Percentiles rank a stretch among this genome's conserved stretches.
Evolutionary conservation across 2,329 filamentous ascomycete species (phyloP).

Genomic region (Pseudogymnoascus sp.): DNA sequence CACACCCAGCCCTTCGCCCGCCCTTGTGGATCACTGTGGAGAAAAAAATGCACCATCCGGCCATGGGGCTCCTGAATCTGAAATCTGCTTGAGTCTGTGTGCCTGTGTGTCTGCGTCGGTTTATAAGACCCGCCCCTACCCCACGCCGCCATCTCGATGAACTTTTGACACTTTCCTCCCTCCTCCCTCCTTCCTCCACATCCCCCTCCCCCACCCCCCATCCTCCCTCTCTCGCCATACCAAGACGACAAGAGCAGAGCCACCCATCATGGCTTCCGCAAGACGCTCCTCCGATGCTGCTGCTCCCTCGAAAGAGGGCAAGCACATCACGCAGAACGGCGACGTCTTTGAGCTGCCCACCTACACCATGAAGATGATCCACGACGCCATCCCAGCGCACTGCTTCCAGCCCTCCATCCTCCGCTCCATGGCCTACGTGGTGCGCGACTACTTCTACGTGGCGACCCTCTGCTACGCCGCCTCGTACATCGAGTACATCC

Average conservation of each 20-base stretch:
- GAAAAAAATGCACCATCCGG: background rate
- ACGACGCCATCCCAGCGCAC: conserved; percentile 47
- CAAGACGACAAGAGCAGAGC: background rate
- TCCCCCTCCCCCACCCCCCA: background rate
- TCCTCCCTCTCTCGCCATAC: background rate
- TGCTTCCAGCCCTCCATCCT: conserved; percentile 50
- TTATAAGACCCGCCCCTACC: conserved; percentile 1
- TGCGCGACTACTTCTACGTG: conserved; percentile 46
- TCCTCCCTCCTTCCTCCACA: background rate
- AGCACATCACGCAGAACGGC: conserved; percentile 14
- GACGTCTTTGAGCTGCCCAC: conserved; percentile 21
- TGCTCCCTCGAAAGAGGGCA: background rate
- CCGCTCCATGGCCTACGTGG: conserved; percentile 47
- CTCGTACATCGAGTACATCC: conserved; percentile 45
- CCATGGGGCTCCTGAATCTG: conserved; percentile 5
- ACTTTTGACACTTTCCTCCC: conserved; percentile 7
- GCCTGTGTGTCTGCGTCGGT: background rate
- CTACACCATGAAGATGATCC: conserved; percentile 27
- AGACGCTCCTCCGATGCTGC: background rate
- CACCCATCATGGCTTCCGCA: background rate
- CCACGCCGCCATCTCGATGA: background rate
- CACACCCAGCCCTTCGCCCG: background rate
- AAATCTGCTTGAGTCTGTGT: background rate
- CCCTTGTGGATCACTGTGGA: conserved; percentile 1
- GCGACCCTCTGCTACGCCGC: conserved; percentile 40